Evolutionary conservation across 2,329 filamentous ascomycete species (phyloP), one percentile per base, ranked within the genome.

Genomic region (Penicillium oxalicum): DNA sequence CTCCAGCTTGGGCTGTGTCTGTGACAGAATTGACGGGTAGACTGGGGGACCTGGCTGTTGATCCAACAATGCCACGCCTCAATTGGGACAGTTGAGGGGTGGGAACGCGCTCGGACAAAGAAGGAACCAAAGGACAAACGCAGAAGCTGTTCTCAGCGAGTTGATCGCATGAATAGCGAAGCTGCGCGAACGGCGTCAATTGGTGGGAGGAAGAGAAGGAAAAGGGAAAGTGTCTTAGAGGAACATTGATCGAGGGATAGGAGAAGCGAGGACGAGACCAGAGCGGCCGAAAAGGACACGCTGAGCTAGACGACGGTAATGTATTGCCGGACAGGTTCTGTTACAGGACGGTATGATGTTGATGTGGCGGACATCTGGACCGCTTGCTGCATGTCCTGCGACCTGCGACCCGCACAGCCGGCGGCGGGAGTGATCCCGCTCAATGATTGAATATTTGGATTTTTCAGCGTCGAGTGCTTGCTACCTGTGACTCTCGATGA

Each of bases 251-350:
- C 51, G 47, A 53, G 56, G 49, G 50, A 54, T 32, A 58, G 51
- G 48, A 51, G 54, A 51, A 44, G 40, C 9, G 40, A 27, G 29
- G 40, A 25, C 28, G 27, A 25, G 29, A 24, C 24, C 27, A 29
- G 48, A 48, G 45, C 44, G 51, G 43, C 49, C 49, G 56, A 57
- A 57, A 56, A 55, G 55, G 56, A 59, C 50, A 57, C 50, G 47
- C 50, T 52, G 47, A 49, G 45, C 45, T 42, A 50, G 51, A 48
- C 54, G 41, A 54, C 42, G 42, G 47, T 48, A 52, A 43, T 29
- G 34, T 53, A 58, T 45, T 36, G 49, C 48, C n/a, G 50, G 48
- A 48, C 44, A 37, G 24, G 26, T 18, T 9, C 33, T n/a, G 42
- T 44, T 24, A 44, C 33, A 18, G 12, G 2, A 5, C 24, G 9